These are phyloP conservation scores for Penicillium odoratum DNA, from an alignment of 495 filamentous ascomycete species.

Conservation along the genomic window DNA sequence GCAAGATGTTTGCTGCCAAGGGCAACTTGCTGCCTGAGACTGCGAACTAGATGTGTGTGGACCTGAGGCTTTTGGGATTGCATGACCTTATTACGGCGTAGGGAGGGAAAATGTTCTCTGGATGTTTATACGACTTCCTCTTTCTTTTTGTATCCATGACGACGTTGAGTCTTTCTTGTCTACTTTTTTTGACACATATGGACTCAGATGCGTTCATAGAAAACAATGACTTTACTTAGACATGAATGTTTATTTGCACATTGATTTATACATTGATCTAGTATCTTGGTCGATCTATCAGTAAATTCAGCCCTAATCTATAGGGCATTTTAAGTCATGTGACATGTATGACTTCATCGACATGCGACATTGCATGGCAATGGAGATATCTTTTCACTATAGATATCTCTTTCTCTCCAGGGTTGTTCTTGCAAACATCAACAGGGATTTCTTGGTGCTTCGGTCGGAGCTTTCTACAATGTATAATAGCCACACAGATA, in stretches of 20 bases:
- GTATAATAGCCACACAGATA: conserved; percentile 53
- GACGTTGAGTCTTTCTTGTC: conserved; percentile 29
- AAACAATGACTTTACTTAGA: conserved; percentile 19
- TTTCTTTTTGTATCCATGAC: conserved; percentile 34
- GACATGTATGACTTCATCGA: conserved; percentile 18
- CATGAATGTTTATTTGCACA: conserved; percentile 9
- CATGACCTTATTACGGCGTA: conserved; percentile 54
- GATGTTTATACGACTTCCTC: conserved; percentile 49
- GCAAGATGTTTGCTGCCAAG: conserved; percentile 98
- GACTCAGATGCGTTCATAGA: conserved; percentile 27
- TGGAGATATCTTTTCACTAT: no score
- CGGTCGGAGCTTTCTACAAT: conserved; percentile 12
- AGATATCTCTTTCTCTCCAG: no score
- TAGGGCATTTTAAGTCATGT: conserved; percentile 21
- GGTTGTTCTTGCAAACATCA: no score
- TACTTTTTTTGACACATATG: conserved; percentile 17
- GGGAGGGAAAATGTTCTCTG: conserved; percentile 51
- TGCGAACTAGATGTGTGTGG: conserved; percentile 38
- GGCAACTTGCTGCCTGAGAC: conserved; percentile 59
- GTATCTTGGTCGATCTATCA: not conserved
- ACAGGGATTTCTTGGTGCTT: no score
- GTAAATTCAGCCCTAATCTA: conserved; percentile 16
- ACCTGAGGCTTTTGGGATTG: conserved; percentile 41
- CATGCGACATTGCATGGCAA: not conserved
- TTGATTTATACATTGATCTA: not conserved